Percentiles rank a stretch among this genome's conserved stretches.
Evolutionary conservation across 768 basidiomycete species (phyloP).

Genomic region (Leccinum broughii): DNA sequence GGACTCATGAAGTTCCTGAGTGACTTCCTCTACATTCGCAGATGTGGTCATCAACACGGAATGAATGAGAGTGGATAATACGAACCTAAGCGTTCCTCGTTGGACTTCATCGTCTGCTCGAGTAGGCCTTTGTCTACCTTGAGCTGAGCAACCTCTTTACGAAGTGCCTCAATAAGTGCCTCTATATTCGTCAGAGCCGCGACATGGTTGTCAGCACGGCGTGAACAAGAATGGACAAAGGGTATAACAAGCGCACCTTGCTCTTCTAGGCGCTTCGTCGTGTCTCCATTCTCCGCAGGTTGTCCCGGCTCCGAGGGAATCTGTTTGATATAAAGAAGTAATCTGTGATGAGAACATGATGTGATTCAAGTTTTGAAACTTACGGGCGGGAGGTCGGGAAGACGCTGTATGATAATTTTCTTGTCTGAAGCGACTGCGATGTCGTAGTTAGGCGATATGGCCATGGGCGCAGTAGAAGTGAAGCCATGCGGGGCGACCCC

Average conservation of each 20-base stretch:
- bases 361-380: not conserved
- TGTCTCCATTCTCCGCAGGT: not conserved
- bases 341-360: not conserved
- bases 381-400: not conserved
- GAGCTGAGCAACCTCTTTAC: not conserved
- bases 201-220: no score
- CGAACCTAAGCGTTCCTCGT: not conserved
- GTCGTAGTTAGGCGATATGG: not conserved
- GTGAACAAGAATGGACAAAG: no score
- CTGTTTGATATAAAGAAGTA: not conserved
- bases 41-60: no score
- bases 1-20: no score
- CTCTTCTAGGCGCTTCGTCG: not conserved
- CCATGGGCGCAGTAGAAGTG: not conserved
- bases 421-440: not conserved
- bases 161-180: not conserved
- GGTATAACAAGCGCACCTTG: not conserved
- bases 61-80: no score
- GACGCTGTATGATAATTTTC: not conserved
- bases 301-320: not conserved
- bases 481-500: not conserved
- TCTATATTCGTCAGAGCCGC: not conserved
- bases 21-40: no score
- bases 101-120: not conserved
- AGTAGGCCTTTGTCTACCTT: not conserved